phyloP scores from a whole-genome alignment of 345 rosid species.

The Geranium brycei region DNA sequence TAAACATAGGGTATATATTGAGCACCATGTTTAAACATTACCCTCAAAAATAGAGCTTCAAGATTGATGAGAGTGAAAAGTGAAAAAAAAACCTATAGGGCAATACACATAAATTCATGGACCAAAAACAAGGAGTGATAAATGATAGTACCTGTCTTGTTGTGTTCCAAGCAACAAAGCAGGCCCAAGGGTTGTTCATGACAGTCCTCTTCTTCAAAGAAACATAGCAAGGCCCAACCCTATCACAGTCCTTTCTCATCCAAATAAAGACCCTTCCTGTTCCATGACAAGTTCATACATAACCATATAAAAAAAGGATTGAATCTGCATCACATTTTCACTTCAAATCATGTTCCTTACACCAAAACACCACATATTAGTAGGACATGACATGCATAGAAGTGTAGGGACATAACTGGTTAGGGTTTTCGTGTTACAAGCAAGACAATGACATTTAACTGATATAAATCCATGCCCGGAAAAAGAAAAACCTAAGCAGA shows the following conservation, averaged over 20 bases:
- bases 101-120: background rate
- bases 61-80: too few species aligned
- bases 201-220: background rate
- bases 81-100: background rate
- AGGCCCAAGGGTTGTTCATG: constrained; percentile 22
- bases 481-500: background rate
- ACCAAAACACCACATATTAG: background rate
- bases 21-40: too few species aligned
- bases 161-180: constrained; percentile 17
- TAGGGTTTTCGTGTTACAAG: too few species aligned
- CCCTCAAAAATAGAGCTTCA: too few species aligned
- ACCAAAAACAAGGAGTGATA: constrained; percentile 16
- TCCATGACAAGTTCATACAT: background rate
- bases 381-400: background rate
- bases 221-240: background rate
- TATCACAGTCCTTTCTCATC: too few species aligned
- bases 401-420: background rate
- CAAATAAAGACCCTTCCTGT: too few species aligned
- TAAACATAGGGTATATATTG: too few species aligned
- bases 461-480: background rate
- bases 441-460: background rate
- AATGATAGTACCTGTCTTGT: constrained; percentile 4
- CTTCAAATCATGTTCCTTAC: background rate
- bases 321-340: too few species aligned
- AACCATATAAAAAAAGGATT: too few species aligned